Percentiles rank a stretch among this genome's conserved stretches.
Evolutionary conservation across 2,329 filamentous ascomycete species (phyloP).

Genomic region (Allantophomopsis cytisporea): DNA sequence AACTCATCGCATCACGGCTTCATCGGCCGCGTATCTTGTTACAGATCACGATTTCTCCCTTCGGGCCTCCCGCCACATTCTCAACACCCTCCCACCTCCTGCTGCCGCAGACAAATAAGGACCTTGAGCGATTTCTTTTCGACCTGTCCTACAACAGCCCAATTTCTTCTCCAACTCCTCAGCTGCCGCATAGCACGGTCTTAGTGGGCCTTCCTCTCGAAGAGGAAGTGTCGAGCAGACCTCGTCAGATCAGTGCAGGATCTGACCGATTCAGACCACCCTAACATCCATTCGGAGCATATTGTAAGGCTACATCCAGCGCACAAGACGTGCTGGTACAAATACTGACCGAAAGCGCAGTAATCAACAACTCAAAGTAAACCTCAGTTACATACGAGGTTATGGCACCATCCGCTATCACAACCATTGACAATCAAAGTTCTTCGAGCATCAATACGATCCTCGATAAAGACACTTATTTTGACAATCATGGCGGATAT

Average conservation of each 20-base stretch:
- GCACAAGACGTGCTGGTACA: too few relatives aligned
- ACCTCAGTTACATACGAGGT: conserved; percentile 9
- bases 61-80: conserved; percentile 50
- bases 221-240: conserved; percentile 99
- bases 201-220: conserved; percentile 97
- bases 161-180: conserved; percentile 47
- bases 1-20: conserved; percentile 43
- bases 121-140: conserved; percentile 35
- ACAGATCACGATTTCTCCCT: conserved; percentile 59
- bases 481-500: conserved; percentile 14
- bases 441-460: conserved; percentile 16
- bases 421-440: conserved; percentile 27
- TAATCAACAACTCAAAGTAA: background rate
- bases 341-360: too few relatives aligned
- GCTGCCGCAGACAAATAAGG: conserved; percentile 32
- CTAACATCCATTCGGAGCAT: conserved; percentile 45
- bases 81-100: conserved; percentile 51
- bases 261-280: conserved; percentile 91
- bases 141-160: conserved; percentile 34
- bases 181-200: conserved; percentile 99
- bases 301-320: too few relatives aligned
- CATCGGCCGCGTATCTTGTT: conserved; percentile 43
- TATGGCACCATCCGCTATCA: conserved; percentile 60
- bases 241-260: conserved; percentile 83
- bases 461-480: conserved; percentile 12